Conservation (phyloP, 805 yeast species). For the Saturnispora diversa region DNA sequence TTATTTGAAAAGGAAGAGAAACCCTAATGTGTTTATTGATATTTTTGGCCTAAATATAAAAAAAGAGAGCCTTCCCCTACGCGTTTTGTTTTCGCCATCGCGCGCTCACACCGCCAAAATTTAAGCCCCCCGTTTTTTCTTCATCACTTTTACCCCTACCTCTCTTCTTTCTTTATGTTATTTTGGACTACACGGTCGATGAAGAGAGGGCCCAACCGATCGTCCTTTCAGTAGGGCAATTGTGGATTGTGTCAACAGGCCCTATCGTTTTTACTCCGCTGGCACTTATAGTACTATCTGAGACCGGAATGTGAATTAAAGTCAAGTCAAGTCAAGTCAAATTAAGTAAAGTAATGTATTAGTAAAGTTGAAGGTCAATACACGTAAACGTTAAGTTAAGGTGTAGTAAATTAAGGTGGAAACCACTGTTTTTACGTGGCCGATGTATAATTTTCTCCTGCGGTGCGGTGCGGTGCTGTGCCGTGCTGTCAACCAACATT, state of each 20-base stretch:
- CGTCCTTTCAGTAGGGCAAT: conserved; percentile 11
- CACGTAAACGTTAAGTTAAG: too few relatives aligned
- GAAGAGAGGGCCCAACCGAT: conserved; percentile 8
- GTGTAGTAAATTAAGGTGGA: too few relatives aligned
- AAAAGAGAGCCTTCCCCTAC: too few relatives aligned
- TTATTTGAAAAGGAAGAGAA: too few relatives aligned
- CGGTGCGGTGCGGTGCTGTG: too few relatives aligned
- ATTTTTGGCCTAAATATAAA: not conserved
- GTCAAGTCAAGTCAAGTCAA: not conserved
- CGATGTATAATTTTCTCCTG: too few relatives aligned
- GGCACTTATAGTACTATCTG: conserved; percentile 7
- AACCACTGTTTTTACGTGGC: too few relatives aligned
- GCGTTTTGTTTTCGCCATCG: too few relatives aligned
- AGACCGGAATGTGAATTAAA: conserved; percentile 1
- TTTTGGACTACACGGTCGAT: conserved; percentile 12
- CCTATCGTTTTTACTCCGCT: conserved; percentile 8
- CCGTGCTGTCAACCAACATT: too few relatives aligned
- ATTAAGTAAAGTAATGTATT: too few relatives aligned
- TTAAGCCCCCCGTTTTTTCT: not conserved
- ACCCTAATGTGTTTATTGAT: not conserved
- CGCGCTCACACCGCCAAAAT: too few relatives aligned
- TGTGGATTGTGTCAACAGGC: conserved; percentile 6
- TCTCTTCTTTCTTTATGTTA: conserved; percentile 5
- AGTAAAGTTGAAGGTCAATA: too few relatives aligned
- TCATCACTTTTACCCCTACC: not conserved